Base-by-base conservation (phyloP, 139 green algal genomes). In the Zygnema circumcarinatum region DNA sequence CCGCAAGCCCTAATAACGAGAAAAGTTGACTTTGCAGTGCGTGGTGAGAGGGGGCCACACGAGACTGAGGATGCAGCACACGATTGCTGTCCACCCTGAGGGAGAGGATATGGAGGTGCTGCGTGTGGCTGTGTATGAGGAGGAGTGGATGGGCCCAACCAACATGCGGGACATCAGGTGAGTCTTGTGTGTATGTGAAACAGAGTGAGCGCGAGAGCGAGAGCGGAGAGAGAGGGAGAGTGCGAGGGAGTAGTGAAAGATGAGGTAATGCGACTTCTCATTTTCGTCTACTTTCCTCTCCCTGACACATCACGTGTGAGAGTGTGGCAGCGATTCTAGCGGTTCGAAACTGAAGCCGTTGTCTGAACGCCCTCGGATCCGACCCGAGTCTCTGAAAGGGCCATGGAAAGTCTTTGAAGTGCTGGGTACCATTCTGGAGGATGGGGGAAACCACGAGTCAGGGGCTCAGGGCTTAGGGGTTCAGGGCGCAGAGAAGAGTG, bases 371-470 rank as follows among this genome's bases (percentile, higher is more conserved):
- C 11, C 35, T 39, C 69, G 69, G 11, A 3, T 20, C 69, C 69
- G 11, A 20, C 69, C 69, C 11, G 36, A 78, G 69, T 78, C 69
- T 39, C 16, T 41, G 7, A 53, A 7, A 74, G 33, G 79, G 54
- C 68, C 76, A 76, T 86, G 79, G 79, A 86, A 86, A 40, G 79
- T 86, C 7, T 86, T 86, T 41, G 67, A 86, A 47, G 7, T 75
- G 3, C 79, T 7, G n/a, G 79, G 2, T 32, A 86, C 69, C 22
- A 3, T 83, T 3, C 31, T 86, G 67, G 21, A 86, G 21, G 32
- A 81, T 22, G 29, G 75, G 11, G 11, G 11, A 81, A 33, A 7
- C 3, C 3, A 86, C 62, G 11, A 52, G 11, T 84, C 76, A 73
- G 56, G 7, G 11, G 3, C 76, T 39, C 11, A 3, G 7, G 36